phyloP scores from a whole-genome alignment of 208 protist species.

The Crithidia thermophila region DNA sequence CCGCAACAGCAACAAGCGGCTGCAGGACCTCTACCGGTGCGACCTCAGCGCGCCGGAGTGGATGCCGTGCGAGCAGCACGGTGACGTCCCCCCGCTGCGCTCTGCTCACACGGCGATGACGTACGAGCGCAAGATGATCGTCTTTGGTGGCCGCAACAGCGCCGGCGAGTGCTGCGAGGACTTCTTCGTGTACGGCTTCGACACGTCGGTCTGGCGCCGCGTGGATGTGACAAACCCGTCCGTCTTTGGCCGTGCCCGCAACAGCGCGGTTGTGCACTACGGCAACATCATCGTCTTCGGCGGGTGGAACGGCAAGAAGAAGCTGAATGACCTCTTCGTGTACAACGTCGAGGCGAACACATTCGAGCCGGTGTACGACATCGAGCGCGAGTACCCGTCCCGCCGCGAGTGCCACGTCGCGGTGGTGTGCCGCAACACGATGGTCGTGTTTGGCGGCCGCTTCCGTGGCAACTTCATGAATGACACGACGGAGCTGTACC shows the following conservation, averaged over 20 bases:
- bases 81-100: conserved; percentile 55
- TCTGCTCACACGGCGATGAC: conserved; percentile 88
- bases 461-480: conserved; percentile 87
- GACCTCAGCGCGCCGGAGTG: conserved; percentile 49
- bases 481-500: conserved; percentile 78
- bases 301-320: conserved; percentile 89
- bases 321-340: conserved; percentile 86
- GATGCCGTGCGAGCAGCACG: conserved; percentile 52
- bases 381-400: conserved; percentile 72
- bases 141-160: conserved; percentile 84
- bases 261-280: conserved; percentile 85
- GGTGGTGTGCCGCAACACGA: conserved; percentile 84
- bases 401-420: conserved; percentile 87
- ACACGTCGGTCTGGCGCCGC: conserved; percentile 72
- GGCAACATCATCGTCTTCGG: conserved; percentile 86
- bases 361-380: conserved; percentile 58
- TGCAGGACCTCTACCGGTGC: conserved; percentile 68
- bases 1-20: conserved; percentile 85
- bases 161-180: conserved; percentile 85
- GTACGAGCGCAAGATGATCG: conserved; percentile 85
- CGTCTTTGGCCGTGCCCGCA: conserved; percentile 81
- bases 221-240: conserved; percentile 42
- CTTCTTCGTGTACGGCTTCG: conserved; percentile 83
- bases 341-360: conserved; percentile 85
- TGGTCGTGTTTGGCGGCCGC: conserved; percentile 91